Base-by-base conservation (phyloP, 495 filamentous ascomycete species). In the Penicillium turbatum region DNA sequence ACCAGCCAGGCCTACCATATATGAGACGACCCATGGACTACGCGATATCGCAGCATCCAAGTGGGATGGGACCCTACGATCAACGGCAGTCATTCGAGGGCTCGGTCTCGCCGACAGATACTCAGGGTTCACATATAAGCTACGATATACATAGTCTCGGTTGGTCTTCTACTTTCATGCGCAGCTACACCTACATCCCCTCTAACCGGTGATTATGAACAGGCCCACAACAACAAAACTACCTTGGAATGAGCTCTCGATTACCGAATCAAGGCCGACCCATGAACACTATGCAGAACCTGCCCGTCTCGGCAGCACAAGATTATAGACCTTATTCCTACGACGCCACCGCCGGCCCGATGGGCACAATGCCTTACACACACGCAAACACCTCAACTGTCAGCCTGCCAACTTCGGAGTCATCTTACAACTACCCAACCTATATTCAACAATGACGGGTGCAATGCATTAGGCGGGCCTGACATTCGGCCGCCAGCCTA, bases 251-350 rank as follows among this genome's bases (percentile, higher is more conserved):
- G 59, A 59, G 49, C 40, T 56, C 72, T 1, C 69, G 72, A 40
- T 57, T 73, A 19, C 60, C 66, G 24, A 39, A 53, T 1, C 62
- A 68, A 16, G 62, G 59, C n/a, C 50, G 69, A 49, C 66, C 63
- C 13, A 56, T 75, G 29, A 42, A 70, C 2, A 54, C 61, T 29
- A 29, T 75, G 24, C 67, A 68, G 11, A 63, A 64, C 8, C 36
- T 71, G 9, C 69, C 69, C 3, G 67, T 69, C 34, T 71, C 72
- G 6, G 63, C 69, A 26, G 38, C 69, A 0, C 61, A 64, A 15
- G 68, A 71, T 6, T 75, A 73, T 56, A 63, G 72, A 17, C 57
- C 65, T 12, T 72, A 63, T 43, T 43, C 72, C 10, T 75, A 75
- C 49, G 66, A 65, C 6, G 55, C 58, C n/a, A 51, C 71, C 21